A percentile compares a stretch with the other conserved stretches of the same genome.
Evolutionary conservation across 768 basidiomycete species (phyloP).

Genomic region (Gelatoporia subvermispora): DNA sequence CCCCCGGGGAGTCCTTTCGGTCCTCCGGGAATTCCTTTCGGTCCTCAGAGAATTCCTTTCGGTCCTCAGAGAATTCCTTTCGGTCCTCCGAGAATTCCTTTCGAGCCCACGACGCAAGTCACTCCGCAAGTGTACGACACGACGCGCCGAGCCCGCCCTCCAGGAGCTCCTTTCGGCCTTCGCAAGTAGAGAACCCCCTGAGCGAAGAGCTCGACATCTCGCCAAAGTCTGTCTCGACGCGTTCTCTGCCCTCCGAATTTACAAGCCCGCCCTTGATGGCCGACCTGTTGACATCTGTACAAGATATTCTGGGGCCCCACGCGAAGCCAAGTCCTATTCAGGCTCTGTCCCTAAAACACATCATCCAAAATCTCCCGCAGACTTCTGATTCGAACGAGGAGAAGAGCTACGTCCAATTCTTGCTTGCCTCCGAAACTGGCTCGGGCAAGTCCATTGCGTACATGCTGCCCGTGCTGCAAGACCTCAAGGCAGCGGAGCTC

Average conservation of each 20-base stretch:
- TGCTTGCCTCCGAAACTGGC: constrained; percentile 86
- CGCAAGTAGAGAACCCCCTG: constrained; percentile 22
- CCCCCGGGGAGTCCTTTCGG: neutral
- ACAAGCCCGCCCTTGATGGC: constrained; percentile 65
- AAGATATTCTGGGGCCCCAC: constrained; percentile 50
- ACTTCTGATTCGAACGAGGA: constrained; percentile 22
- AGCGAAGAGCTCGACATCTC: constrained; percentile 34
- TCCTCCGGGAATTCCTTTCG: too few relatives aligned
- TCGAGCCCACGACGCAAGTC: too few relatives aligned
- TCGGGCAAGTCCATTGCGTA: constrained; percentile 92
- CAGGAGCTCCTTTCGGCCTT: neutral
- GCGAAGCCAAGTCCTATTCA: constrained; percentile 77
- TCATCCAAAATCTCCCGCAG: constrained; percentile 32
- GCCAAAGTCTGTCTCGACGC: constrained; percentile 14
- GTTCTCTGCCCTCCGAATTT: constrained; percentile 40
- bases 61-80: too few relatives aligned
- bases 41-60: too few relatives aligned
- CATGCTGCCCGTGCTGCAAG: constrained; percentile 76
- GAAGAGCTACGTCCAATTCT: constrained; percentile 41
- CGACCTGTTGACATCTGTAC: constrained; percentile 54
- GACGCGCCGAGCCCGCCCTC: neutral
- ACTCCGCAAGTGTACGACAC: too few relatives aligned
- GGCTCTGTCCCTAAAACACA: constrained; percentile 61
- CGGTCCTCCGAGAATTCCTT: too few relatives aligned
- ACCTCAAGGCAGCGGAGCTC: constrained; percentile 64